A percentile compares a stretch with the other conserved stretches of the same genome.
Conservation (phyloP, 2,329 filamentous ascomycete species). For the Botrytis aclada region DNA sequence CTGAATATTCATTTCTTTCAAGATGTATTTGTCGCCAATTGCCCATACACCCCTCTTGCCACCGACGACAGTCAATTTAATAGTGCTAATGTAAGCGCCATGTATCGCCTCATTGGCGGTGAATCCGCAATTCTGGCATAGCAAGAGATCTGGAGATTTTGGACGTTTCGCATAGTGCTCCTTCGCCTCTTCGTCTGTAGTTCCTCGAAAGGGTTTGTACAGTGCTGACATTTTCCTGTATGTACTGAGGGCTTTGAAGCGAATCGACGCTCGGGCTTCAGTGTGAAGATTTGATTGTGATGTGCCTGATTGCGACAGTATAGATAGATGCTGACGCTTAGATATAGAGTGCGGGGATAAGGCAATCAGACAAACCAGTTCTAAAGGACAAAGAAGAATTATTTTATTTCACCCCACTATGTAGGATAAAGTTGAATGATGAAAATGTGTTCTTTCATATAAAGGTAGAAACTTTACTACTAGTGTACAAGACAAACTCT, state of each 20-base stretch:
- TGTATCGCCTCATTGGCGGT: rapidly evolving
- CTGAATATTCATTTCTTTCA: neutral
- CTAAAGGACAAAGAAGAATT: neutral
- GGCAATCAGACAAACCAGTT: neutral
- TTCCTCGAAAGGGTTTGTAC: neutral
- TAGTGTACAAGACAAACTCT: neutral
- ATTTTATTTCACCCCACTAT: neutral
- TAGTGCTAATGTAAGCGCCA: neutral
- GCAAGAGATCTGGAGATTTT: neutral
- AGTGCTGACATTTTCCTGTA: neutral
- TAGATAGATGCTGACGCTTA: neutral
- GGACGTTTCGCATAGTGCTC: neutral
- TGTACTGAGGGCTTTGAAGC: neutral
- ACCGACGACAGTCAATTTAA: neutral
- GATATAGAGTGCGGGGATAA: neutral
- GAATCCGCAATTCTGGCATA: neutral
- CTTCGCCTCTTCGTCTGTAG: neutral
- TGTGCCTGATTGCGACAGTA: neutral
- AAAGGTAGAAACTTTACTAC: neutral
- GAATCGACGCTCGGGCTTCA: neutral
- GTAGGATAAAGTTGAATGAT: neutral
- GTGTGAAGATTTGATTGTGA: neutral
- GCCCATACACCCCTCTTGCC: neutral
- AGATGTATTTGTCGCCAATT: neutral
- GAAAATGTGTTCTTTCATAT: neutral